Evolutionary conservation across 768 basidiomycete genomes (phyloP), one percentile per base, ranked within the genome.

Genomic region (Tricholoma hemisulphureum): DNA sequence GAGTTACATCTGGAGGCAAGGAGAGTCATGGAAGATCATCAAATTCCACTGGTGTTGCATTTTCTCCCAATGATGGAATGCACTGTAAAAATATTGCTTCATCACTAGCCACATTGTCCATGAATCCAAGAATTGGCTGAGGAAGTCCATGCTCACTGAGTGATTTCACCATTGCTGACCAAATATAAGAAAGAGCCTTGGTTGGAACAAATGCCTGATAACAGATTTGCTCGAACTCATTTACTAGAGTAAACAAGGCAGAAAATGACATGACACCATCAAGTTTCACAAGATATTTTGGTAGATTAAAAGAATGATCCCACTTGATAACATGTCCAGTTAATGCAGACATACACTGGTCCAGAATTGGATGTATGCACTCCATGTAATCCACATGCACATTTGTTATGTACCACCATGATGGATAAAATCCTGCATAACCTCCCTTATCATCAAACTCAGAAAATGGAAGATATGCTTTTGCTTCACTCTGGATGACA

Each of bases 151-250:
- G 14, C 55, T 43, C 24, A 63, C n/a, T n/a, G n/a, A n/a, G n/a
- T 61, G 16, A 21, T 58, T 23, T 59, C 58, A 32, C n/a, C n/a
- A 64, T 37, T 23, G 45, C 50, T 41, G 54, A 9, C 1, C 28
- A 21, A 21, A 64, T 37, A 34, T 64, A 61, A 10, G 53, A 32
- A 29, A 61, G 56, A 41, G 51, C n/a, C 26, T 62, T 62, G 57
- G 32, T 34, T 6, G 32, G 32, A 13, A 13, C n/a, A n/a, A n/a
- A n/a, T n/a, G n/a, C n/a, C n/a, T n/a, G n/a, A n/a, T n/a, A n/a
- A n/a, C n/a, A n/a, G 20, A 64, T 59, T 53, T 62, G 61, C 23
- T 64, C 61, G 51, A 39, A 58, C 34, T 62, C 63, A 62, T 64
- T 64, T 7, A 59, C 32, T 14, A 62, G 16, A 20, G 63, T 64